A percentile compares a stretch with the other conserved stretches of the same genome.
Evolutionary conservation across 371 early-diverging fungal species (phyloP).

Genomic region (Zychaea mexicana): DNA sequence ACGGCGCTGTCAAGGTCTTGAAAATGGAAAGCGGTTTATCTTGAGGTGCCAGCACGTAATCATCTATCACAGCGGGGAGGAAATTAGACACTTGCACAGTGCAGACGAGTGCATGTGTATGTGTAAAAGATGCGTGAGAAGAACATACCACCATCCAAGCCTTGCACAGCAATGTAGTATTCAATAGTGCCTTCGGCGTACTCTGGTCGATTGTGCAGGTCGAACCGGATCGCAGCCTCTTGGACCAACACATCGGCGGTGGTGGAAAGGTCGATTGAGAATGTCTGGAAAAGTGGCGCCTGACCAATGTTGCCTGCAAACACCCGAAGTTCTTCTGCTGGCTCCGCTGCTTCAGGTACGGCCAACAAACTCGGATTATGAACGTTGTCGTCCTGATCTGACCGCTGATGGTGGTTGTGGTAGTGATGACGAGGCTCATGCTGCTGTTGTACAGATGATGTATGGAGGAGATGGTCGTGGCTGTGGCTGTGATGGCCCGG

Average conservation of each 20-base stretch:
- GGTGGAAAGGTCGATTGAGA: conserved; percentile 38
- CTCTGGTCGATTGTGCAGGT: conserved; percentile 8
- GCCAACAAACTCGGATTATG: neutral
- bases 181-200: conserved; percentile 31
- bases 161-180: conserved; percentile 59
- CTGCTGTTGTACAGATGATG: too few relatives aligned
- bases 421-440: too few relatives aligned
- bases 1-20: conserved; percentile 57
- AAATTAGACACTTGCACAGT: too few relatives aligned
- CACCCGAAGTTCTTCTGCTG: conserved; percentile 32
- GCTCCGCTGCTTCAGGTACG: neutral
- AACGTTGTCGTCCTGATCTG: neutral
- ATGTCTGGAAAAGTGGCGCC: conserved; percentile 55
- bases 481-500: neutral
- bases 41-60: conserved; percentile 53
- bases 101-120: too few relatives aligned
- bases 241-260: conserved; percentile 56
- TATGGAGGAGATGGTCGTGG: too few relatives aligned
- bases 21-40: conserved; percentile 64
- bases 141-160: conserved; percentile 66
- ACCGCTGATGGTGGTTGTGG: neutral
- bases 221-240: conserved; percentile 49
- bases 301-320: conserved; percentile 65
- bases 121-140: too few relatives aligned
- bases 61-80: too few relatives aligned